Evolutionary conservation across 495 filamentous ascomycete species (phyloP).

Genomic region (Hypoxylon perforatum): DNA sequence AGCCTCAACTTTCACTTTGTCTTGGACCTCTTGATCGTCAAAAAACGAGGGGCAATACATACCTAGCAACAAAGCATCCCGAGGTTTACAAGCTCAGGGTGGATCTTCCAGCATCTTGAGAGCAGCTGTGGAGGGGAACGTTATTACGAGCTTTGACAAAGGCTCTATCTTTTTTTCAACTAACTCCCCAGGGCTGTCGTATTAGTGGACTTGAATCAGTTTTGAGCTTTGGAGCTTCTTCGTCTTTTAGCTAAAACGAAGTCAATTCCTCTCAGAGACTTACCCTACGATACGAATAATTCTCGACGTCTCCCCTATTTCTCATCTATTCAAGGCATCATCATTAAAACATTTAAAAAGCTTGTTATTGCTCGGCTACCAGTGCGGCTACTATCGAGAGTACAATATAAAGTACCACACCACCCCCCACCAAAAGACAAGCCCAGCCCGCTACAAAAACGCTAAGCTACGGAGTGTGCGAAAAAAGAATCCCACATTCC

Average conservation of each 20-base stretch:
- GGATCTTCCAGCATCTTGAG: background rate
- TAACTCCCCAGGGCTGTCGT: no score
- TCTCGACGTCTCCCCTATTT: no score
- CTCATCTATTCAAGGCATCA: no score
- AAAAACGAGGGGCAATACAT: background rate
- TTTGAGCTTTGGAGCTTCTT: background rate
- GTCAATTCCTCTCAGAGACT: conserved; percentile 2
- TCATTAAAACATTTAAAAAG: background rate
- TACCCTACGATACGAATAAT: background rate
- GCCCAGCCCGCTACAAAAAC: conserved; percentile 36
- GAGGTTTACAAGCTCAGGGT: background rate
- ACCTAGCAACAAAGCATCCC: background rate
- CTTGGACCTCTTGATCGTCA: background rate
- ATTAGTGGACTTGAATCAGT: background rate
- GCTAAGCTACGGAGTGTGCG: conserved; percentile 39
- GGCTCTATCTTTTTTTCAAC: background rate
- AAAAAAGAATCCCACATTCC: conserved; percentile 24
- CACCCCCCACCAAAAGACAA: conserved; percentile 19
- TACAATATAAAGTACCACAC: background rate
- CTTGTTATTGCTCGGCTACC: no score
- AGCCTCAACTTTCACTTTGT: conserved; percentile 19
- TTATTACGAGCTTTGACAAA: background rate
- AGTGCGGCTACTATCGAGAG: no score
- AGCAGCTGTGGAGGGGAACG: background rate
- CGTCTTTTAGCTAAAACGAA: background rate